Evolutionary conservation across 106 monocot genomes (phyloP).

Genomic region (Agapanthus africanus): DNA sequence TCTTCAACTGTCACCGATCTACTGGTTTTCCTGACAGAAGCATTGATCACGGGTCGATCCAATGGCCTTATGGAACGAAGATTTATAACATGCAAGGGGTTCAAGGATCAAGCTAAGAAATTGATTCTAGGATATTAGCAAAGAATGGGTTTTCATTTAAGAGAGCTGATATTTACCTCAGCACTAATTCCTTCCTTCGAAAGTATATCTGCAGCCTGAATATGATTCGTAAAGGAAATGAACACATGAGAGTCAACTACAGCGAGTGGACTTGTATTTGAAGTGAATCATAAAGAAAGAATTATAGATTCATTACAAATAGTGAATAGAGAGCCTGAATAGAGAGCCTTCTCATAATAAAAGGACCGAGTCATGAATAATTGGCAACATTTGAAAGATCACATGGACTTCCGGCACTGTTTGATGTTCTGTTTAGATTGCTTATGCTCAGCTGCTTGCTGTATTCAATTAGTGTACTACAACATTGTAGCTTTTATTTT

Average conservation of each 20-base stretch:
- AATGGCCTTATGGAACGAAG: constrained; percentile 78
- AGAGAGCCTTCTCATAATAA: no score
- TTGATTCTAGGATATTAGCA: not conserved
- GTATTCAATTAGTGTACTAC: no score
- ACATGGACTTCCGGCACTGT: no score
- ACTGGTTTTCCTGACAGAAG: constrained; percentile 83
- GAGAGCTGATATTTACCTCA: constrained; percentile 32
- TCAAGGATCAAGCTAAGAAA: not conserved
- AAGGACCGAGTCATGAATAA: no score
- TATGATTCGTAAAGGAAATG: not conserved
- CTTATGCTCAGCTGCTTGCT: no score
- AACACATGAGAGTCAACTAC: not conserved
- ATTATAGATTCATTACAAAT: no score
- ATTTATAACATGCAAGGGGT: constrained; percentile 59
- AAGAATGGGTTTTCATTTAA: not conserved
- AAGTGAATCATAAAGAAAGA: no score
- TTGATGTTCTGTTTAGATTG: no score
- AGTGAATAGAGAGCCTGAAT: not conserved
- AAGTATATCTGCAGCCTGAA: constrained; percentile 67
- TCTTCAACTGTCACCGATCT: constrained; percentile 83
- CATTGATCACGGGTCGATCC: constrained; percentile 65
- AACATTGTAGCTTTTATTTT: no score
- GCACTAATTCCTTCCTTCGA: constrained; percentile 66
- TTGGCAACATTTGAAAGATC: no score
- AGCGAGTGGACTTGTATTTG: not conserved